Evolutionary conservation across 331 rosid genomes (phyloP), one percentile per base, ranked within the genome.

Genomic region (Malus hybrid): DNA sequence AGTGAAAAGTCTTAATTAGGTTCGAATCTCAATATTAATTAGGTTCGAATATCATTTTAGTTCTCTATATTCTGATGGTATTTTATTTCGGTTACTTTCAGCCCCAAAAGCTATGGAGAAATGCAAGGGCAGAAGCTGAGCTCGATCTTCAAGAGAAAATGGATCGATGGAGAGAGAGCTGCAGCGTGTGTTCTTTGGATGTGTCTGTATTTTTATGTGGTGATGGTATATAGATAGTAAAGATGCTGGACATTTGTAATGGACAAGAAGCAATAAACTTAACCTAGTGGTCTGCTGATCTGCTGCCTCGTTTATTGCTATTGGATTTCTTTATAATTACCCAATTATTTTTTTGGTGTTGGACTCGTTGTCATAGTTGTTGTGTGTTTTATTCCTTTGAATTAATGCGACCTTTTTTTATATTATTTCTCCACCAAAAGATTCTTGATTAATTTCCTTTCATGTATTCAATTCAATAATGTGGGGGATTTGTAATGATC

Each of bases 41-140:
- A 39, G 4, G 12, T 39, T 39, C 46, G 0, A 39, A 9, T 39
- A 39, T 39, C 46, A 39, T 39, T 39, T 39, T 39, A 39, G 8
- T 36, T 36, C 11, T 39, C 46, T 9, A 39, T 39, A 39, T 39
- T 39, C 44, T 39, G 12, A 39, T 39, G 46, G 46, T 39, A 39
- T 39, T 39, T 39, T 70, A 6, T 57, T 70, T 77, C 9, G 6
- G 52, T 57, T 65, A 44, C 58, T 86, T 88, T 76, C 96, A 95
- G 99, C 99, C 36, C 99, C 99, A 78, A 90, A 92, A 80, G 99
- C 99, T 68, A 89, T 95, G 99, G 97, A 95, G 83, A 95, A 95
- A 88, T 92, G 99, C 97, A 95, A 90, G 80, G 89, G 82, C 91
- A 89, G 99, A 88, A 89, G 96, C 97, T 95, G 88, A 84, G 44